Evolutionary conservation across 371 early-diverging fungal species (phyloP), one percentile per base, ranked within the genome.

Genomic region (Mortierella polycephala): DNA sequence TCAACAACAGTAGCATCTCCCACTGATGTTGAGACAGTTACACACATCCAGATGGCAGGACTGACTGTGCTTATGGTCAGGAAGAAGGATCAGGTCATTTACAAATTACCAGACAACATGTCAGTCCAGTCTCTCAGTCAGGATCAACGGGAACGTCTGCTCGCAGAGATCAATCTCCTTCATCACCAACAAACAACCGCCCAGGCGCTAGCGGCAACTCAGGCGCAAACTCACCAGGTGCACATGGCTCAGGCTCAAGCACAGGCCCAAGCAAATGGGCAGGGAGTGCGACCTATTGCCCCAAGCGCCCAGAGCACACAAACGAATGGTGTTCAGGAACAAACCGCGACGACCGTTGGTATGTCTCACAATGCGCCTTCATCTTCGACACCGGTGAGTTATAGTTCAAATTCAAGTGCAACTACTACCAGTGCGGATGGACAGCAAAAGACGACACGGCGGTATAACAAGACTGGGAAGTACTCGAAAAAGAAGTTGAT

Each of bases 391-490:
- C 45, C 56, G 16, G 37, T 59, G 12, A 49, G 44, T 49, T 51
- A 68, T 47, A 58, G 61, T 14, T 37, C 67, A 10, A 53, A 67
- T 20, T 23, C 67, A 9, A 52, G 67, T 0, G 20, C 75, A 23
- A 75, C 70, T 1, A 58, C 64, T 7, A 66, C 71, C 4, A 81
- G 80, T 37, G 67, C 83, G 3, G 84, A 82, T 18, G 18, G 47
- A 13, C 64, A 57, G 2, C 49, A 59, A 41, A 89, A 89, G 67
- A 83, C 87, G 7, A 88, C 90, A 0, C 73, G 90, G 14, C 85
- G 85, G 68, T 90, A 90, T 60, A 85, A 83, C 50, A 90, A 90
- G 53, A 89, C 90, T 7, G 90, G 90, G 40, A 87, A 87, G 62
- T 90, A 90, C 46, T 88, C 89, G 5, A 90, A 90, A 57, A 90